Conservation (phyloP, 2,329 filamentous ascomycete species). For the Berkeleyomyces rouxiae region DNA sequence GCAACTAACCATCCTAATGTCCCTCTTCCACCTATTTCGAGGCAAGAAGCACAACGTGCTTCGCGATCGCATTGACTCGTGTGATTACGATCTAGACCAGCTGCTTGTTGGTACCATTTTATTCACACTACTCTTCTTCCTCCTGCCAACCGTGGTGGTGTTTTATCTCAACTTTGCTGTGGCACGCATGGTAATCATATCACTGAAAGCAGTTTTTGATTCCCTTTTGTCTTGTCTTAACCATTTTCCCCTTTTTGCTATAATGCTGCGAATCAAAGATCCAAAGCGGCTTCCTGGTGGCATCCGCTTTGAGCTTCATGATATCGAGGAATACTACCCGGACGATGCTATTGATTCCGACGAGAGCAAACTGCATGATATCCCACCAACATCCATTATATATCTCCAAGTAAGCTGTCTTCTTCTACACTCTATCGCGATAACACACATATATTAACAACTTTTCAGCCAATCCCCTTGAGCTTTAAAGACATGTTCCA, state of each 20-base stretch:
- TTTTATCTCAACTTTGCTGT: conserved; percentile 95
- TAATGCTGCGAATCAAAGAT: conserved; percentile 94
- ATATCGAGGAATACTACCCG: conserved; percentile 41
- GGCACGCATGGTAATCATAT: conserved; percentile 87
- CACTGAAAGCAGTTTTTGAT: conserved; percentile 78
- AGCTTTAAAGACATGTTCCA: conserved; percentile 89
- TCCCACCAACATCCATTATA: conserved; percentile 59
- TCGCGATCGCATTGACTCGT: conserved; percentile 93
- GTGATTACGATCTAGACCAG: conserved; percentile 96
- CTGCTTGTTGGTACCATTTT: conserved; percentile 89
- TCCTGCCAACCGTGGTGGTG: conserved; percentile 85
- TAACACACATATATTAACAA: conserved; percentile 2
- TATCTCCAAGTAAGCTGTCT: conserved; percentile 52
- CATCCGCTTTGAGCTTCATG: conserved; percentile 77
- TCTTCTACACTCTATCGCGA: neutral
- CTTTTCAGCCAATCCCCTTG: conserved; percentile 61
- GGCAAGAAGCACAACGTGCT: conserved; percentile 97
- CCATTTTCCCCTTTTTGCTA: conserved; percentile 90
- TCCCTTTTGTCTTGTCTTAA: conserved; percentile 87
- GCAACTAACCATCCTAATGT: conserved; percentile 93
- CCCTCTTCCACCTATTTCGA: conserved; percentile 94
- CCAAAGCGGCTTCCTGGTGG: conserved; percentile 70
- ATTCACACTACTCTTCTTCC: conserved; percentile 87
- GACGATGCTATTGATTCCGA: conserved; percentile 21
- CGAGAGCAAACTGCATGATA: neutral